Evolutionary conservation across 2,329 filamentous ascomycete genomes (phyloP).

Genomic region (Beauveria caledonica): DNA sequence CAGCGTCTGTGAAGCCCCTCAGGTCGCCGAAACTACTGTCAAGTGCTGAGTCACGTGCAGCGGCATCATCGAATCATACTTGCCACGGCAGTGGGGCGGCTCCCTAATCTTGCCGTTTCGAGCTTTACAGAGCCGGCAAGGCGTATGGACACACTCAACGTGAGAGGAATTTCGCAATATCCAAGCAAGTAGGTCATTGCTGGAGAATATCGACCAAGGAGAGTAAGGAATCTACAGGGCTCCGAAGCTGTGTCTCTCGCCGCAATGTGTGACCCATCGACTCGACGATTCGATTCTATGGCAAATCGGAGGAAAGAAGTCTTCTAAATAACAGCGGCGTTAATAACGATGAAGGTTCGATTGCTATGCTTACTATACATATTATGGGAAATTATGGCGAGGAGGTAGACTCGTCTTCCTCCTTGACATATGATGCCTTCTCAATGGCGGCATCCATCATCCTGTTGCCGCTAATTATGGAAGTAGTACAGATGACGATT

Average conservation of each 20-base stretch:
- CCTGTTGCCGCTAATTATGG: constrained; percentile 78
- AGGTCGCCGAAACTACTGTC: constrained; percentile 11
- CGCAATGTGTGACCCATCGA: neutral
- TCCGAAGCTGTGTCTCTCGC: neutral
- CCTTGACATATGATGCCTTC: constrained; percentile 51
- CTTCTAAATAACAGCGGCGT: neutral
- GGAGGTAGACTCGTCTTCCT: constrained; percentile 20
- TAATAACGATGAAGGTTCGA: neutral
- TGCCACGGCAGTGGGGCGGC: constrained; percentile 1
- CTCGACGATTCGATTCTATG: neutral
- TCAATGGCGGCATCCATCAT: constrained; percentile 84
- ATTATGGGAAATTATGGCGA: neutral
- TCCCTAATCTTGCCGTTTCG: constrained; percentile 10
- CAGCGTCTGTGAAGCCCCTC: constrained; percentile 10
- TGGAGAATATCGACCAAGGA: neutral
- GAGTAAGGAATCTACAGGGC: neutral
- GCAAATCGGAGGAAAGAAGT: neutral
- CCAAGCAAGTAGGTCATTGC: too few relatives aligned
- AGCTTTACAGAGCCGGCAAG: neutral
- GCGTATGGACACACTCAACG: neutral
- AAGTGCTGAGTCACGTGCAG: constrained; percentile 9
- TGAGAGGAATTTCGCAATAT: neutral
- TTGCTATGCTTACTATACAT: constrained; percentile 8
- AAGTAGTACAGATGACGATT: constrained; percentile 88
- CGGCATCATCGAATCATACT: constrained; percentile 4